Evolutionary conservation across 768 basidiomycete species (phyloP).

Genomic region (Clitopilus hobsonii): DNA sequence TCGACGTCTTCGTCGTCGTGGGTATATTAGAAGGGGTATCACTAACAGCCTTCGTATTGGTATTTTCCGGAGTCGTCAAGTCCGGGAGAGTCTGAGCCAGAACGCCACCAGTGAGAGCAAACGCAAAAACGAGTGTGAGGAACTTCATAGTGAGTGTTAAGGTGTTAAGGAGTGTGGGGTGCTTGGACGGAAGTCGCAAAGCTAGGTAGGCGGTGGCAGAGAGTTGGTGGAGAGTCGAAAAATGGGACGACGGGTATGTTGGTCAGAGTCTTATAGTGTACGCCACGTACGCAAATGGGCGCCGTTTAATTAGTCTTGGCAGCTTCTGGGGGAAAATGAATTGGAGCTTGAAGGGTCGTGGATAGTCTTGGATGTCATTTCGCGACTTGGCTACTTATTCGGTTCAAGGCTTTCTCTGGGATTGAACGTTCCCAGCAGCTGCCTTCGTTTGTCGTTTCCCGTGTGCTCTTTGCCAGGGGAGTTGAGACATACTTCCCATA

Average conservation of each 20-base stretch:
- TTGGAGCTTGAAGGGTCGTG: background rate
- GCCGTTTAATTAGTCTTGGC: background rate
- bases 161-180: background rate
- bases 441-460: no score
- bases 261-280: background rate
- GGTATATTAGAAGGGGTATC: background rate
- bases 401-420: background rate
- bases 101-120: background rate
- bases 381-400: no score
- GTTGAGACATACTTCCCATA: no score
- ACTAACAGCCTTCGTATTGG: background rate
- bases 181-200: background rate
- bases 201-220: background rate
- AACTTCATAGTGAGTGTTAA: background rate
- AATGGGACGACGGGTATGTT: no score
- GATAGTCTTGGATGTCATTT: no score
- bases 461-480: no score
- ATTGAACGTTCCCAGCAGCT: no score
- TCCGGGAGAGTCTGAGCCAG: background rate
- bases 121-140: background rate
- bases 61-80: background rate
- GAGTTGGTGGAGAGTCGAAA: background rate
- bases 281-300: background rate
- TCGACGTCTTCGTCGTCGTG: background rate
- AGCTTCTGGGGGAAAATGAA: background rate